These are phyloP conservation scores for Chaetomiaceae sp. DNA, from an alignment of 2,329 filamentous ascomycete genomes.

Conservation along the genomic window DNA sequence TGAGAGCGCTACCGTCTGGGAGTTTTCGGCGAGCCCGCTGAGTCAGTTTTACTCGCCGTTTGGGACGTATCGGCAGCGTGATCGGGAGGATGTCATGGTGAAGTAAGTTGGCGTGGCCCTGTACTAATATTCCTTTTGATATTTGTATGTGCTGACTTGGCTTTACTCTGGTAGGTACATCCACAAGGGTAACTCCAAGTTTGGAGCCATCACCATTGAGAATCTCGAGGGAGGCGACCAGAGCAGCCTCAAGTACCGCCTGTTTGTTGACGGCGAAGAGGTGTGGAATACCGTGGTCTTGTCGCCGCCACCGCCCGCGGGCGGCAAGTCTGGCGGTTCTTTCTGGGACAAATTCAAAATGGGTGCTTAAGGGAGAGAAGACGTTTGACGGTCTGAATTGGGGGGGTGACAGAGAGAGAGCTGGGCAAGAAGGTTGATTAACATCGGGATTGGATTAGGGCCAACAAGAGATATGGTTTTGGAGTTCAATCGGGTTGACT, in stretches of 20 bases:
- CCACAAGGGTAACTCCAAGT: conserved; percentile 82
- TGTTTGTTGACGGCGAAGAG: conserved; percentile 78
- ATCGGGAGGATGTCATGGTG: conserved; percentile 76
- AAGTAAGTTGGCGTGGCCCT: conserved; percentile 53
- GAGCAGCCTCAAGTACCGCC: conserved; percentile 71
- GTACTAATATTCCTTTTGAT: too few species aligned
- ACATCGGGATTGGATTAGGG: not conserved
- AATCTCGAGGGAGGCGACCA: conserved; percentile 59
- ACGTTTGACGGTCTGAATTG: not conserved
- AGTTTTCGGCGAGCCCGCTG: conserved; percentile 87
- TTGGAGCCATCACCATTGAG: conserved; percentile 76
- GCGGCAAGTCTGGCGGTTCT: conserved; percentile 34
- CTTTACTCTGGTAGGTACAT: conserved; percentile 54
- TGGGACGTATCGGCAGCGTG: conserved; percentile 75
- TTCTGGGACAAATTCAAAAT: conserved; percentile 42
- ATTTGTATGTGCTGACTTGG: conserved; percentile 2
- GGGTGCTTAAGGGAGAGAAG: conserved; percentile 2
- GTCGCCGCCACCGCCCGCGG: conserved; percentile 39
- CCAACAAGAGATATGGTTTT: not conserved
- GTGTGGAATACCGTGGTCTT: conserved; percentile 64
- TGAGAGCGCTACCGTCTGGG: conserved; percentile 65
- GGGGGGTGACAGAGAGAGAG: not conserved
- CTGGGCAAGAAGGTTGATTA: not conserved
- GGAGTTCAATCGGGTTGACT: too few species aligned
- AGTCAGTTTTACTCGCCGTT: conserved; percentile 92